These are phyloP conservation scores for Trametes punicea DNA, from an alignment of 768 basidiomycete species.

Conservation along the genomic window DNA sequence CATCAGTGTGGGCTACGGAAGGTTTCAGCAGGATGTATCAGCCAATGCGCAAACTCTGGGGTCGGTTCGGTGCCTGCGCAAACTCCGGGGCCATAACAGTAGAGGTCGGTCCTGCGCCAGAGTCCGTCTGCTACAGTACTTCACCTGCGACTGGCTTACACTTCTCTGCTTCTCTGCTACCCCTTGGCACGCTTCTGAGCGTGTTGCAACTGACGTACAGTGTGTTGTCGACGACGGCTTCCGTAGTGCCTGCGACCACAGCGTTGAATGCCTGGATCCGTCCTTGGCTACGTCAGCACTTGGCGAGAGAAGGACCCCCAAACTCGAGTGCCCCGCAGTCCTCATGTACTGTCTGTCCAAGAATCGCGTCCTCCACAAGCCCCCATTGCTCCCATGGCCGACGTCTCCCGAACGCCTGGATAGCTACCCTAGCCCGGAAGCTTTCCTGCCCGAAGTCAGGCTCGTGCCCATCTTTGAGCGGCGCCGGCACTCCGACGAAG, in stretches of 20 bases:
- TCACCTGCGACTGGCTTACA: background rate
- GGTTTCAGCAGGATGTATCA: too few relatives aligned
- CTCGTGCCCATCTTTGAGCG: constrained; percentile 23
- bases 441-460: constrained; percentile 26
- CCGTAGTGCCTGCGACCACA: background rate
- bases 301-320: too few relatives aligned
- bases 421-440: constrained; percentile 18
- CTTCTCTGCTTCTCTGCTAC: background rate
- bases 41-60: too few relatives aligned
- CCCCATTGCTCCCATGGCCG: constrained; percentile 25
- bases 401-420: constrained; percentile 14
- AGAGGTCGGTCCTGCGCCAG: background rate
- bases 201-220: background rate
- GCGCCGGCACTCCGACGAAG: constrained; percentile 24
- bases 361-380: constrained; percentile 21
- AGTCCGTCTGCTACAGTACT: too few relatives aligned
- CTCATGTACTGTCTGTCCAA: constrained; percentile 13
- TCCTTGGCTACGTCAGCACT: too few relatives aligned
- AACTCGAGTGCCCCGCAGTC: constrained; percentile 24
- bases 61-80: too few relatives aligned
- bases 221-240: background rate
- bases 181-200: background rate
- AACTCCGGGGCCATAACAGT: too few relatives aligned
- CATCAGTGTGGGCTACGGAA: too few relatives aligned
- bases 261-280: too few relatives aligned